Conservation (phyloP, 495 filamentous ascomycete species). For the Massariosphaeria phaeospora region DNA sequence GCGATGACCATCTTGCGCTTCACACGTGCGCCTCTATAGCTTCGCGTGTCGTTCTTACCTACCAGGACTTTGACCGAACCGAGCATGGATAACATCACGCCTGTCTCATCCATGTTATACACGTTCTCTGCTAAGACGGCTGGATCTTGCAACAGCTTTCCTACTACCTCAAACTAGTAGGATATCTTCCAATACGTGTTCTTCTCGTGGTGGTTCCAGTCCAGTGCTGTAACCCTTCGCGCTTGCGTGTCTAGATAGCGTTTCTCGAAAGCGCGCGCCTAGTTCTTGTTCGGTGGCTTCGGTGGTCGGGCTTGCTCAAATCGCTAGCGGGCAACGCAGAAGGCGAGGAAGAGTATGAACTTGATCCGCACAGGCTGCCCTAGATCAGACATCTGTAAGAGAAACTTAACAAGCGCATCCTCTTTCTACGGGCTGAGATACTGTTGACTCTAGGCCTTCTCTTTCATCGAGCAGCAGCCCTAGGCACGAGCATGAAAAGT, state of each 20-base stretch:
- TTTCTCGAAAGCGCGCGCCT: not conserved
- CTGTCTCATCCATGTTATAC: slow-evolving; percentile 24
- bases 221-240: slow-evolving; percentile 27
- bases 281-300: not conserved
- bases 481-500: not conserved
- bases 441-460: not conserved
- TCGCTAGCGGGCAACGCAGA: not conserved
- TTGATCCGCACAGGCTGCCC: not conserved
- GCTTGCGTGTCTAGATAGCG: not conserved
- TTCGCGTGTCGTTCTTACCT: slow-evolving; percentile 36
- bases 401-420: not conserved
- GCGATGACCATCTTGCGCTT: slow-evolving; percentile 38
- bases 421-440: not conserved
- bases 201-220: slow-evolving; percentile 36
- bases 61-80: slow-evolving; percentile 42
- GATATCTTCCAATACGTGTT: slow-evolving; percentile 25
- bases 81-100: slow-evolving; percentile 39
- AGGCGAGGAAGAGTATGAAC: not conserved
- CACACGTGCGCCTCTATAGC: slow-evolving; percentile 32
- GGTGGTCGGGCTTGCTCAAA: not conserved
- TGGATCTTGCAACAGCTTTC: slow-evolving; percentile 7
- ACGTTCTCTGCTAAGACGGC: slow-evolving; percentile 23
- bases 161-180: slow-evolving; percentile 19
- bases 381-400: not conserved
- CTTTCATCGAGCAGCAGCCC: not conserved